Evolutionary conservation across 306 rosid species (phyloP).

Genomic region (Begonia fuchsioides): DNA sequence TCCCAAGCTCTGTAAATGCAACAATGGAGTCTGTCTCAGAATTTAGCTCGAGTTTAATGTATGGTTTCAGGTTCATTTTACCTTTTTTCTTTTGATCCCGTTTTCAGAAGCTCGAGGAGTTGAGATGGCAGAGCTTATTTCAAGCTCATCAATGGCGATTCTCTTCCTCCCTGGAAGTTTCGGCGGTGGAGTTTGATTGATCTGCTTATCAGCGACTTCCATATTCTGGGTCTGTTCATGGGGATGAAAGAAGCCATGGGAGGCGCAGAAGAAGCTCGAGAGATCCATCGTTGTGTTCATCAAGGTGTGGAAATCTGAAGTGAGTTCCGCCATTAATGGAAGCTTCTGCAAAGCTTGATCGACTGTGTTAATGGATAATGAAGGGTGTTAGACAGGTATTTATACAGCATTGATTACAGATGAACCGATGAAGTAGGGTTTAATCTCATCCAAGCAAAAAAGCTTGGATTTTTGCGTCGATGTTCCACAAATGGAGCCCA

Average conservation of each 20-base stretch:
- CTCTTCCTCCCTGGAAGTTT: slow-evolving; percentile 26
- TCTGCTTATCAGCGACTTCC: slow-evolving; percentile 3
- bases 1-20: slow-evolving; percentile 32
- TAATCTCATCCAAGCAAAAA: no score
- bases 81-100: slow-evolving; percentile 32
- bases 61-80: slow-evolving; percentile 4
- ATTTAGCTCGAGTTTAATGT: no score
- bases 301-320: slow-evolving; percentile 34
- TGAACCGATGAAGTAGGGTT: no score
- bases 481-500: slow-evolving; percentile 35
- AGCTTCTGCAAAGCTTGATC: slow-evolving; percentile 8
- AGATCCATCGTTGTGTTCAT: slow-evolving; percentile 43
- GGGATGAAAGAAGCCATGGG: no score
- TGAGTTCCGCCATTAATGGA: slow-evolving; percentile 57
- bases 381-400: slow-evolving; percentile 18
- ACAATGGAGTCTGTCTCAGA: background rate
- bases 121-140: slow-evolving; percentile 49
- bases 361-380: slow-evolving; percentile 26
- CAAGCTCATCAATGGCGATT: slow-evolving; percentile 29
- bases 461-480: no score
- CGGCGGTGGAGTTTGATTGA: slow-evolving; percentile 14
- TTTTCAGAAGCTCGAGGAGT: slow-evolving; percentile 46
- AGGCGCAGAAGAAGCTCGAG: slow-evolving; percentile 37
- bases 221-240: slow-evolving; percentile 24
- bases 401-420: slow-evolving; percentile 32